phyloP scores from a whole-genome alignment of 2,329 filamentous ascomycete genomes.

The Colletotrichum graminicola region DNA sequence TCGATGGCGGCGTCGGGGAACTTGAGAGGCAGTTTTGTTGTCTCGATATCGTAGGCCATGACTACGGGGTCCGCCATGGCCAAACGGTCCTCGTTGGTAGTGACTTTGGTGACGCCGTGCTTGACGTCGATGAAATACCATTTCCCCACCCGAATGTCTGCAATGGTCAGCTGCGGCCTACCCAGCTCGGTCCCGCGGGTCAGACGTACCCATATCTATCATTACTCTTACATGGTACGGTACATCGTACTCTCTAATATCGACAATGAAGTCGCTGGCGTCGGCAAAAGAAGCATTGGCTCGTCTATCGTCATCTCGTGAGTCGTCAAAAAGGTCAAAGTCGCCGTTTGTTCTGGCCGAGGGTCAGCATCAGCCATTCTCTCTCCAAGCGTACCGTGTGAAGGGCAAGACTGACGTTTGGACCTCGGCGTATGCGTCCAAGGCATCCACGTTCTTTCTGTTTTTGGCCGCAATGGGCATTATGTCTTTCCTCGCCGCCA shows the following conservation, averaged over 20 bases:
- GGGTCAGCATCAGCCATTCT: slow-evolving; percentile 43
- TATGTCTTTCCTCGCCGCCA: slow-evolving; percentile 86
- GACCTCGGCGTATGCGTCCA: slow-evolving; percentile 98
- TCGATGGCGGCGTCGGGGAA: slow-evolving; percentile 96
- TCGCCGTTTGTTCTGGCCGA: slow-evolving; percentile 75
- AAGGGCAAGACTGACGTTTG: slow-evolving; percentile 72
- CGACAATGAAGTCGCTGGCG: slow-evolving; percentile 96
- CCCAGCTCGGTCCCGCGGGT: too few relatives aligned
- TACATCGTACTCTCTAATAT: slow-evolving; percentile 99
- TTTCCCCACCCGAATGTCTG: slow-evolving; percentile 94
- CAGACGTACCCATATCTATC: slow-evolving; percentile 83
- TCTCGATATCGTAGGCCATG: slow-evolving; percentile 99
- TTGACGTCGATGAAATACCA: slow-evolving; percentile 98
- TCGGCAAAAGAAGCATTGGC: slow-evolving; percentile 81
- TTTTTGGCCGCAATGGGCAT: slow-evolving; percentile 96
- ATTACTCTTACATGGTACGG: slow-evolving; percentile 99
- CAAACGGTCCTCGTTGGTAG: slow-evolving; percentile 86
- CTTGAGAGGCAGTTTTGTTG: slow-evolving; percentile 93
- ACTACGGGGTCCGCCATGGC: slow-evolving; percentile 96
- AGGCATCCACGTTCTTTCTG: slow-evolving; percentile 93
- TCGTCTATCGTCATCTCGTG: slow-evolving; percentile 83
- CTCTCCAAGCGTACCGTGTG: neutral
- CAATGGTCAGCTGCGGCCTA: slow-evolving; percentile 44
- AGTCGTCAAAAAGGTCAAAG: slow-evolving; percentile 95
- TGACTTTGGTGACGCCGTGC: slow-evolving; percentile 87